phyloP scores from a whole-genome alignment of 495 filamentous ascomycete genomes.

The Xylaria venustula region DNA sequence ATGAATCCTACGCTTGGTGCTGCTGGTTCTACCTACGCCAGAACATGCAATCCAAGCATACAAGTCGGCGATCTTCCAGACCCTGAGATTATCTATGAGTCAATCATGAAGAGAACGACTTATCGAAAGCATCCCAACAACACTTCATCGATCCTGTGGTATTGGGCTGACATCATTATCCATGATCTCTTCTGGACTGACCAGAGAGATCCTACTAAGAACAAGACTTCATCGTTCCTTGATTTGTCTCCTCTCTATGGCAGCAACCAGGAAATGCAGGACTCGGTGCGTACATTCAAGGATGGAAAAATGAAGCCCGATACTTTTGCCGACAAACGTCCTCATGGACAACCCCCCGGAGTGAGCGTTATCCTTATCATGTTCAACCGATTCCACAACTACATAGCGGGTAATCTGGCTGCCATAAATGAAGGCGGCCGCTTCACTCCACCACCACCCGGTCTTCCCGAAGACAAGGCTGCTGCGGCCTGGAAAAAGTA shows the following conservation, averaged over 20 bases:
- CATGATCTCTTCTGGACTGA: conserved; percentile 55
- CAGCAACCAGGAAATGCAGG: conserved; percentile 72
- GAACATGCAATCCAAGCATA: conserved; percentile 48
- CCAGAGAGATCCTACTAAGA: conserved; percentile 50
- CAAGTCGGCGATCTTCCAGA: conserved; percentile 69
- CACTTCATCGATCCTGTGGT: conserved; percentile 85
- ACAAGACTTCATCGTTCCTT: conserved; percentile 78
- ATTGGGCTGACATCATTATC: conserved; percentile 86
- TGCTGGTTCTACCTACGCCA: conserved; percentile 61
- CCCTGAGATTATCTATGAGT: conserved; percentile 75
- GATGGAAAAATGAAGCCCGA: conserved; percentile 85
- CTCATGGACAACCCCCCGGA: conserved; percentile 81
- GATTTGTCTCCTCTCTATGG: conserved; percentile 86
- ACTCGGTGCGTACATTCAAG: conserved; percentile 71
- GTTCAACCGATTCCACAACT: conserved; percentile 75
- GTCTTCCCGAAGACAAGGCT: conserved; percentile 45
- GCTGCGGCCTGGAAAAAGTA: conserved; percentile 62
- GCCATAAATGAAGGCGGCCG: conserved; percentile 69
- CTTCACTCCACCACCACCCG: conserved; percentile 55
- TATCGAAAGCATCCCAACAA: conserved; percentile 60
- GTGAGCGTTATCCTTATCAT: conserved; percentile 73
- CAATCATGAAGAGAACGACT: conserved; percentile 49
- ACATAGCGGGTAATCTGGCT: conserved; percentile 62
- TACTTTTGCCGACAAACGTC: conserved; percentile 71
- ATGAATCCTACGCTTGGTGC: conserved; percentile 46